phyloP scores from a whole-genome alignment of 495 filamentous ascomycete species.

The Endocarpon pusillum region DNA sequence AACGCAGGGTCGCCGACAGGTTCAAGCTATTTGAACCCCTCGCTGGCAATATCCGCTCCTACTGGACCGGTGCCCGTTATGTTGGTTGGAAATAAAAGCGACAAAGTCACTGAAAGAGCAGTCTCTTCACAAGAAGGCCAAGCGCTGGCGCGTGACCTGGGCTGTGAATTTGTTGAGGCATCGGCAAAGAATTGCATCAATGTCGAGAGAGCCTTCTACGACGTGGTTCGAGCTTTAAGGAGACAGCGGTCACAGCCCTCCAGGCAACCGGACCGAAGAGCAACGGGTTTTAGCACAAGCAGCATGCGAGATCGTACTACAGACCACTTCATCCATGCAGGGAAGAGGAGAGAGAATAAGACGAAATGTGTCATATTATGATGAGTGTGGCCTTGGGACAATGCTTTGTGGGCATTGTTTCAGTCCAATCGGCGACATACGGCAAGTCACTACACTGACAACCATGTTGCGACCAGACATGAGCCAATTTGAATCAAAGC shows the following conservation, averaged over 20 bases:
- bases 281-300: conserved; percentile 18
- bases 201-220: conserved; percentile 96
- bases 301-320: conserved; percentile 24
- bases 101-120: conserved; percentile 85
- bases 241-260: conserved; percentile 51
- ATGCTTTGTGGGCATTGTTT: too few relatives aligned
- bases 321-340: conserved; percentile 19
- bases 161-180: conserved; percentile 94
- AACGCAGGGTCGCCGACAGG: conserved; percentile 49
- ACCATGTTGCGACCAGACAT: too few relatives aligned
- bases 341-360: conserved; percentile 2
- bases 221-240: conserved; percentile 81
- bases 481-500: too few relatives aligned
- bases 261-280: conserved; percentile 24
- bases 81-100: conserved; percentile 97
- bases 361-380: conserved; percentile 4
- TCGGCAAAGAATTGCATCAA: conserved; percentile 99
- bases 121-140: conserved; percentile 94
- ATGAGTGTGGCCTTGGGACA: too few relatives aligned
- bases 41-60: conserved; percentile 36
- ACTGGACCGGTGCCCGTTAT: conserved; percentile 74
- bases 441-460: too few relatives aligned
- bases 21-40: conserved; percentile 49
- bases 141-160: conserved; percentile 75
- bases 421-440: too few relatives aligned